Percentiles rank a stretch among this genome's conserved stretches.
phyloP scores from a whole-genome alignment of 805 yeast genomes.

The Saturnispora saitoi region DNA sequence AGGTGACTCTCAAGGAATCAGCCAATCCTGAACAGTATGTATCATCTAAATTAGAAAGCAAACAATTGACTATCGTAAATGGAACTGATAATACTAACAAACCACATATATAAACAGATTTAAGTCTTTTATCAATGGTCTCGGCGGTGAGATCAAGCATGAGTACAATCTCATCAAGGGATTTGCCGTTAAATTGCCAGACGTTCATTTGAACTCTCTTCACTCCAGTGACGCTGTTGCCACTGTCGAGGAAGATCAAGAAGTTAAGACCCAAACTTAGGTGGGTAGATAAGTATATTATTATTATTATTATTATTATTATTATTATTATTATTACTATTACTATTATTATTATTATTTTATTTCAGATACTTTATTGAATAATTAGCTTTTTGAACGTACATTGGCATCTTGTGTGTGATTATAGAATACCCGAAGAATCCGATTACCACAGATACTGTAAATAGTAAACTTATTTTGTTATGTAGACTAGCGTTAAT shows the following conservation, averaged over 20 bases:
- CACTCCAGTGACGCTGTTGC: conserved; percentile 44
- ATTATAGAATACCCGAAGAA: no score
- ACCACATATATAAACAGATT: conserved; percentile 19
- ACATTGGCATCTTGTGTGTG: no score
- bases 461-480: no score
- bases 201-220: conserved; percentile 39
- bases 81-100: conserved; percentile 2
- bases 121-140: conserved; percentile 39
- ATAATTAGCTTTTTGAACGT: no score
- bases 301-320: not conserved
- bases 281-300: not conserved
- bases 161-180: conserved; percentile 63
- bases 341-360: not conserved
- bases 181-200: conserved; percentile 50
- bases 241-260: conserved; percentile 58
- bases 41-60: not conserved
- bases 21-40: conserved; percentile 7
- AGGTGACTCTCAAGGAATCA: conserved; percentile 8
- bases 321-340: no score
- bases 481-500: no score
- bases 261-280: conserved; percentile 37
- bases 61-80: no score
- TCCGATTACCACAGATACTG: no score
- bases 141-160: conserved; percentile 55
- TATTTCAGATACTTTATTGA: no score